Evolutionary conservation across 1,139 yeast genomes (phyloP).

Genomic region (Spencermartinsiella ligniputridi): DNA sequence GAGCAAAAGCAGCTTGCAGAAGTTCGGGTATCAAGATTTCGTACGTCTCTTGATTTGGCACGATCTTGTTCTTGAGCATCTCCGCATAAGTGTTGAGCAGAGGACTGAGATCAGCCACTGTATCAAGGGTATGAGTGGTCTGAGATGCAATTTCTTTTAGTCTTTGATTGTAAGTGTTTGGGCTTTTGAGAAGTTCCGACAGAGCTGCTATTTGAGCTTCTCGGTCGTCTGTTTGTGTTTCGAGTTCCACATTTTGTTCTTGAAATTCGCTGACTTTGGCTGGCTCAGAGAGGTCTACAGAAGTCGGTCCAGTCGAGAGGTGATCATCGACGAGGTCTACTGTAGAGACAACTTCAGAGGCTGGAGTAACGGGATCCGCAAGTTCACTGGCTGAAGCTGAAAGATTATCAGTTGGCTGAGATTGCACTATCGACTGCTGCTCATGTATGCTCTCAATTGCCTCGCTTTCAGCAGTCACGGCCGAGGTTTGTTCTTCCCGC

Average conservation of each 20-base stretch:
- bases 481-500: not conserved
- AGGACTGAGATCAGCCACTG: constrained; percentile 16
- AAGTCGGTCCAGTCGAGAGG: not conserved
- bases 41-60: constrained; percentile 32
- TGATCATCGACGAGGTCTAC: not conserved
- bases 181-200: not conserved
- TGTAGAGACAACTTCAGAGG: not conserved
- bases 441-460: not conserved
- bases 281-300: not conserved
- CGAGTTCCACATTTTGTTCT: not conserved
- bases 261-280: not conserved
- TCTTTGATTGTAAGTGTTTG: not conserved
- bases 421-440: not conserved
- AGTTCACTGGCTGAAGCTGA: constrained; percentile 3
- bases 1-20: constrained; percentile 23
- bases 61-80: constrained; percentile 25
- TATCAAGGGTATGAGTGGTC: not conserved
- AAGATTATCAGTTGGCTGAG: no score
- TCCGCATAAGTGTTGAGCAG: constrained; percentile 31
- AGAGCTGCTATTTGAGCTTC: not conserved
- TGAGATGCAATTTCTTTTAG: not conserved
- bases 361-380: not conserved
- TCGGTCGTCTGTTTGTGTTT: not conserved
- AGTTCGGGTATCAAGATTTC: constrained; percentile 27
- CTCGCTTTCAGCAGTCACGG: not conserved